Conservation (phyloP, 2,329 filamentous ascomycete genomes). For the Sporothrix dimorphospora region DNA sequence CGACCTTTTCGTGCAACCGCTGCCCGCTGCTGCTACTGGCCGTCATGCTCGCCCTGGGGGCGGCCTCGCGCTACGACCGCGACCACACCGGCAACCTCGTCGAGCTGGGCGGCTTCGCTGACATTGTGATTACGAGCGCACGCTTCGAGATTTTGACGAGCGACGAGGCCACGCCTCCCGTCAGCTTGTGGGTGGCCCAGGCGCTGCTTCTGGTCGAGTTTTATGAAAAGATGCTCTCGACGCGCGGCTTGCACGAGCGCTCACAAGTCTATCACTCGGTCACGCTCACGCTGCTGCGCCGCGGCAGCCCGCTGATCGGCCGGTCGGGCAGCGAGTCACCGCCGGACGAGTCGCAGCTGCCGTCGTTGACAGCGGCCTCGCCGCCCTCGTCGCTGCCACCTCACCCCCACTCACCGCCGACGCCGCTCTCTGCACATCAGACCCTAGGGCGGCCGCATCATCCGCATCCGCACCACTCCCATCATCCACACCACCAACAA, state of each 20-base stretch:
- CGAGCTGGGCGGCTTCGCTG: conserved; percentile 53
- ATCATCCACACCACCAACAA: conserved; percentile 9
- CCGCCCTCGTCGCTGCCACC: neutral
- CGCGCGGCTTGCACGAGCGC: conserved; percentile 78
- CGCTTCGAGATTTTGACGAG: conserved; percentile 84
- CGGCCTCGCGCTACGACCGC: conserved; percentile 72
- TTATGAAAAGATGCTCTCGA: conserved; percentile 91
- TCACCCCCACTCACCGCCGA: conserved; percentile 13
- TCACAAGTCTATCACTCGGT: conserved; percentile 89
- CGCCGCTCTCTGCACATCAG: conserved; percentile 15
- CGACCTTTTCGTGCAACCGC: conserved; percentile 80
- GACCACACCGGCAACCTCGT: conserved; percentile 54
- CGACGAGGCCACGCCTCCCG: conserved; percentile 79
- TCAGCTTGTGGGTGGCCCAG: conserved; percentile 87
- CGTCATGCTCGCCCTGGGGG: conserved; percentile 82
- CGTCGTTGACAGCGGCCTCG: neutral
- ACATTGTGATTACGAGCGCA: conserved; percentile 69
- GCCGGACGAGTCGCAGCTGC: conserved; percentile 54
- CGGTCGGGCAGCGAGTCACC: conserved; percentile 78
- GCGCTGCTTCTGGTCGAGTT: conserved; percentile 80
- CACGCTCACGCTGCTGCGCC: conserved; percentile 79
- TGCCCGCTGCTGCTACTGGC: conserved; percentile 77
- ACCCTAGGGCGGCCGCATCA: neutral
- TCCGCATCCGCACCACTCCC: conserved; percentile 14
- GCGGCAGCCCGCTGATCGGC: conserved; percentile 84